phyloP scores from a whole-genome alignment of 805 yeast genomes.

The Candida yuanshanica region DNA sequence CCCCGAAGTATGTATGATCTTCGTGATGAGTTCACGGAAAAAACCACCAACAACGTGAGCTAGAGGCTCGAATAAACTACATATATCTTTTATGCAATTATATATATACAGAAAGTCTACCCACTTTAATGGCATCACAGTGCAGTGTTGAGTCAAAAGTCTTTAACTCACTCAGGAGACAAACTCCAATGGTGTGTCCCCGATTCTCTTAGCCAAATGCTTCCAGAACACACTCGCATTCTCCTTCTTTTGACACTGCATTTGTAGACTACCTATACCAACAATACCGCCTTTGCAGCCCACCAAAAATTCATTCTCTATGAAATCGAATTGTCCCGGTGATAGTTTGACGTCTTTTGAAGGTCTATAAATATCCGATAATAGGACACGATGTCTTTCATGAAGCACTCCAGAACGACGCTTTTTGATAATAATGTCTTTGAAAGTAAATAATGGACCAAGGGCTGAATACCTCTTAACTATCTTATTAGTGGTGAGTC shows the following conservation, averaged over 20 bases:
- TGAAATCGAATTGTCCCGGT: not conserved
- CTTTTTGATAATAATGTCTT: slow-evolving; percentile 31
- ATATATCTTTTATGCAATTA: too few species aligned
- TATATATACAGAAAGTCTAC: too few species aligned
- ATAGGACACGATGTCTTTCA: slow-evolving; percentile 40
- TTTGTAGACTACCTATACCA: slow-evolving; percentile 33
- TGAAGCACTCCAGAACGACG: slow-evolving; percentile 22
- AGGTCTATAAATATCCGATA: slow-evolving; percentile 28
- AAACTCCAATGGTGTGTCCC: slow-evolving; percentile 20
- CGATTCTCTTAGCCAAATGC: slow-evolving; percentile 42
- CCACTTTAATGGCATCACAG: too few species aligned
- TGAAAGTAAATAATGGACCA: slow-evolving; percentile 50
- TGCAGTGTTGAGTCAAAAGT: too few species aligned
- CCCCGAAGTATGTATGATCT: too few species aligned
- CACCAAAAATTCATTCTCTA: not conserved
- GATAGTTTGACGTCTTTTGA: not conserved
- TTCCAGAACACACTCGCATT: slow-evolving; percentile 37
- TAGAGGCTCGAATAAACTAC: too few species aligned
- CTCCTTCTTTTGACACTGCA: slow-evolving; percentile 52
- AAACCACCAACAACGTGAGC: too few species aligned
- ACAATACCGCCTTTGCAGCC: slow-evolving; percentile 33
- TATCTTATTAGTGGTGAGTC: slow-evolving; percentile 30
- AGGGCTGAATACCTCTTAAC: slow-evolving; percentile 42
- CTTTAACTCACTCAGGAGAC: not conserved
- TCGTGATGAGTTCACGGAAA: too few species aligned